Conservation (phyloP, 768 basidiomycete species). For the Epithele typhae region DNA sequence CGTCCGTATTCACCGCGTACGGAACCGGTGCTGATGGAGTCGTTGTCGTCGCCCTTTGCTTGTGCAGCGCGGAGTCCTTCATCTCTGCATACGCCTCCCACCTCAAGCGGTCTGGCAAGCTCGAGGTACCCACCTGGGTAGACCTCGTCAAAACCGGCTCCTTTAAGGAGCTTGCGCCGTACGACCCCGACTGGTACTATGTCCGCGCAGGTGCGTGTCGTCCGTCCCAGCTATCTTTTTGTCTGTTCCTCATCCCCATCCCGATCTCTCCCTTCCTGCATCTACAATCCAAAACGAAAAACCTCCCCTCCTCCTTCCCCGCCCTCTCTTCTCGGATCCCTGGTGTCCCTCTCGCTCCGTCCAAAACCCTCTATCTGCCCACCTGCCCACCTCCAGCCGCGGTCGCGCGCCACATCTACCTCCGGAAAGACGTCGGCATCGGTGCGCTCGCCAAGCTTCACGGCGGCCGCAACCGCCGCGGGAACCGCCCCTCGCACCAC, state of each 20-base stretch:
- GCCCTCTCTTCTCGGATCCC: neutral
- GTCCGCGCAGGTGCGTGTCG: slow-evolving; percentile 91
- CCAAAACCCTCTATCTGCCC: neutral
- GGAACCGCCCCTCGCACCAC: slow-evolving; percentile 96
- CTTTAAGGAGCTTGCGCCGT: slow-evolving; percentile 97
- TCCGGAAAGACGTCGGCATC: slow-evolving; percentile 95
- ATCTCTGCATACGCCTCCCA: slow-evolving; percentile 93
- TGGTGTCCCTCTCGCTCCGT: neutral
- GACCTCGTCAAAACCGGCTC: slow-evolving; percentile 98
- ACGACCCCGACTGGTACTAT: slow-evolving; percentile 99
- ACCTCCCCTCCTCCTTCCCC: neutral
- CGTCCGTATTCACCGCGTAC: slow-evolving; percentile 14
- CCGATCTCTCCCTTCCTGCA: neutral
- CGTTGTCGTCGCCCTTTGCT: no score
- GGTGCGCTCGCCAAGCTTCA: slow-evolving; percentile 94
- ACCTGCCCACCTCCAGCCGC: slow-evolving; percentile 55
- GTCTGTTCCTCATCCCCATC: neutral
- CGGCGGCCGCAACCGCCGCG: slow-evolving; percentile 93
- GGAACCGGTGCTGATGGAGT: no score
- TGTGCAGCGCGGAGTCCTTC: slow-evolving; percentile 82
- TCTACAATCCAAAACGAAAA: neutral
- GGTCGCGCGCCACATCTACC: slow-evolving; percentile 98
- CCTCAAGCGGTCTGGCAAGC: slow-evolving; percentile 97
- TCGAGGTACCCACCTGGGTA: slow-evolving; percentile 98
- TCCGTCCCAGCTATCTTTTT: neutral